These are phyloP conservation scores for Solanum tarijense DNA, from an alignment of 257 asterid genomes.

Conservation along the genomic window DNA sequence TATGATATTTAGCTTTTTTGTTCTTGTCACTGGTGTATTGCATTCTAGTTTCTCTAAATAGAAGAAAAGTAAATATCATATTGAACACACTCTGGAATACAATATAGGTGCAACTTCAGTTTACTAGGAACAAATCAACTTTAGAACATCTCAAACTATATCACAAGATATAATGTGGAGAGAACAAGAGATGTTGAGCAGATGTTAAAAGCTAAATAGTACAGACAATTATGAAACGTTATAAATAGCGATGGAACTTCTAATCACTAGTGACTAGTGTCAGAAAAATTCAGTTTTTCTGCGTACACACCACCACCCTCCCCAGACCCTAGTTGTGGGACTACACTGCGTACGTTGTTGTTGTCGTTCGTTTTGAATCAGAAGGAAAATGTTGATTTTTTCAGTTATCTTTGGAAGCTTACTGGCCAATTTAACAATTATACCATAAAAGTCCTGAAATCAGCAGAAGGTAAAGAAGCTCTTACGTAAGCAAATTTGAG, in stretches of 20 bases:
- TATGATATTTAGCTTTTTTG: background rate
- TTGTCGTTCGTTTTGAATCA: background rate
- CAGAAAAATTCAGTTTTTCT: background rate
- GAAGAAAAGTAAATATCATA: background rate
- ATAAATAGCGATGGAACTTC: background rate
- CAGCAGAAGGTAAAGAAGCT: background rate
- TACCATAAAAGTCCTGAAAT: background rate
- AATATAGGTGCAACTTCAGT: background rate
- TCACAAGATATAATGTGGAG: background rate
- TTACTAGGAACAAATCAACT: background rate
- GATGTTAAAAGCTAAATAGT: background rate
- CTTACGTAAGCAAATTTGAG: background rate
- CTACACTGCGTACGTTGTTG: background rate
- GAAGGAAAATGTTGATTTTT: background rate
- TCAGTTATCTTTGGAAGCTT: background rate
- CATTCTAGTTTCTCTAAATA: background rate
- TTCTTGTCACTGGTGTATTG: background rate
- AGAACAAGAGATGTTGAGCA: background rate
- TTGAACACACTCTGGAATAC: background rate
- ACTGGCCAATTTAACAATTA: background rate
- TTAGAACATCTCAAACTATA: background rate
- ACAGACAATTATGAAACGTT: background rate
- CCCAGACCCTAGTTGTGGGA: background rate
- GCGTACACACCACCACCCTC: background rate
- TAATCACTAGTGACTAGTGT: background rate